Base-by-base conservation (phyloP, 2,329 filamentous ascomycete species). In the Neofusicoccum kwambonambiense region DNA sequence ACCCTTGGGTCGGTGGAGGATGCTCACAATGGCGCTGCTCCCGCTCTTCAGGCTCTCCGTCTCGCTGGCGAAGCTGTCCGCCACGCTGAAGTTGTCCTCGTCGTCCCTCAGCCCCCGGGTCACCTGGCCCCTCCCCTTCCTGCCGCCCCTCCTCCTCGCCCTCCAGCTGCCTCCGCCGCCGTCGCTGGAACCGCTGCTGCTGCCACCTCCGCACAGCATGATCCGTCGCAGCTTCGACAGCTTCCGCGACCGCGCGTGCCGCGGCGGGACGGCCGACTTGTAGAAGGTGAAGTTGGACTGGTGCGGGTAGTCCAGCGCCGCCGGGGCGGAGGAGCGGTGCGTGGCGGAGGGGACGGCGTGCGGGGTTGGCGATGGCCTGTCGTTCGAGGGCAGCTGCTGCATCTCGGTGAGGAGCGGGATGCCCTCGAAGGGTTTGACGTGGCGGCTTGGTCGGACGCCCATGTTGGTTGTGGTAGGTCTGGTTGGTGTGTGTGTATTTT, bases 341-440 rank as follows among this genome's bases (percentile, higher is more conserved):
- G 35, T 22, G 35, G 11, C 39, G n/a, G 19, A 5, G 8, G 39
- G 8, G 39, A 31, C 8, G 27, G 4, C 11, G 12, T n/a, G 35
- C 19, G 37, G 52, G 19, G 17, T 6, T 42, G 17, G 51, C 34
- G 15, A 12, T 12, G 51, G 47, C 17, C 17, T 34, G 9, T 31
- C 7, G 50, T 54, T n/a, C n/a, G 35, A 19, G 17, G 52, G 39
- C 17, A 56, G 52, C 19, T 56, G 52, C 15, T 60, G 27, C 56
- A 60, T 47, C n/a, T 60, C 56, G 27, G 56, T 60, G 9, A 60
- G 44, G 27, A 60, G 56, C 5, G 56, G 56, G 41, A 47, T 27
- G n/a, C 42, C 37, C 1, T 47, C 56, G 56, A 34, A 35, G 41
- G 41, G 13, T 9, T 44, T 31, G 42, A 17, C 12, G 54, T 44